These are phyloP conservation scores for Oryza glaberrima DNA, from an alignment of 176 grass and related monocot species.

Conservation along the genomic window DNA sequence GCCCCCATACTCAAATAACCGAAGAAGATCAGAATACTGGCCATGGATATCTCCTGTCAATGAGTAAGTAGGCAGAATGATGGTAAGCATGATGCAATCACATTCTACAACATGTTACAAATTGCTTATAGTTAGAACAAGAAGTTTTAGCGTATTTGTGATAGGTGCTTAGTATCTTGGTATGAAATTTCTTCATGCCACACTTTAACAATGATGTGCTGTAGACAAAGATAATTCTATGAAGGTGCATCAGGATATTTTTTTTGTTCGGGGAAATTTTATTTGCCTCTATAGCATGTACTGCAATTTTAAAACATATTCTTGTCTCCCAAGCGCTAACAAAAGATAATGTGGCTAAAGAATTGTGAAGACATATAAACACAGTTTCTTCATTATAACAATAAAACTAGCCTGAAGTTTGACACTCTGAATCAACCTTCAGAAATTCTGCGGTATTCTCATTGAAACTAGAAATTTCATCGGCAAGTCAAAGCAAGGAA, in stretches of 20 bases:
- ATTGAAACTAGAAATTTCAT: neutral
- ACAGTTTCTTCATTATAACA: neutral
- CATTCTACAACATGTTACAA: neutral
- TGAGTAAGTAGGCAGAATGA: constrained; percentile 19
- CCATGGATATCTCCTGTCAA: constrained; percentile 75
- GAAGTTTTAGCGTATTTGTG: constrained; percentile 9
- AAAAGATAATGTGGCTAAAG: neutral
- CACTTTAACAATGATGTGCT: neutral
- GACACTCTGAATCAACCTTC: neutral
- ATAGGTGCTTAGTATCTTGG: constrained; percentile 4
- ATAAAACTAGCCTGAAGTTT: neutral
- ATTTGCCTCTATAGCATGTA: neutral
- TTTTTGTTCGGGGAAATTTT: neutral
- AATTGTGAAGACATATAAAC: neutral
- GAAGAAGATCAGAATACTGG: constrained; percentile 75
- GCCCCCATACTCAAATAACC: constrained; percentile 78
- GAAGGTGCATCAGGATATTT: too few relatives aligned
- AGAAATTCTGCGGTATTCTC: neutral
- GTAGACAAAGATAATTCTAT: too few relatives aligned
- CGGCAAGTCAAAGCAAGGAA: neutral
- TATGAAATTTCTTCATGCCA: neutral
- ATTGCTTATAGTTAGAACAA: neutral
- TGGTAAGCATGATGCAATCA: neutral
- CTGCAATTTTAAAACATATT: too few relatives aligned
- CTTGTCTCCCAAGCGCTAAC: neutral